Evolutionary conservation across 2,329 filamentous ascomycete species (phyloP), one percentile per base, ranked within the genome.

Genomic region (Neophaeococcomyces aloes): DNA sequence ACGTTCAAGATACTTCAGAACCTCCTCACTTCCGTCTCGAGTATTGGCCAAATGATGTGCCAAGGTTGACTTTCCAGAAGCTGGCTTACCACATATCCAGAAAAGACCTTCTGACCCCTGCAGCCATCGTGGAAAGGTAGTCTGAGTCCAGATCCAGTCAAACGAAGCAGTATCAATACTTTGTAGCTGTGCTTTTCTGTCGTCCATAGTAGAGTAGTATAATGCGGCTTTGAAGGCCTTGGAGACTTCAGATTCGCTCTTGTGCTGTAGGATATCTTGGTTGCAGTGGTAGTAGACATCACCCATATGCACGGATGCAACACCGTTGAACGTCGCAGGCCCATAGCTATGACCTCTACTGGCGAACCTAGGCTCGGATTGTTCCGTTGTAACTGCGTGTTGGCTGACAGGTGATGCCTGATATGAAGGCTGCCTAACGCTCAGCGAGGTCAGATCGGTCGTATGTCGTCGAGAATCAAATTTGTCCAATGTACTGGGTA

Each of bases 91-190:
- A 18, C 10, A 25, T 27, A 38, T 38, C 36, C 36, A 38, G 15
- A 38, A 38, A 11, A 38, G 8, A 8, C 33, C 15, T 6, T 38
- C 15, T 11, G 8, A 8, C 11, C 21, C 21, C 15, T 27, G 15
- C 7, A 38, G 27, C 36, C 36, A 38, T 7, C 19, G 17, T n/a
- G 21, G 21, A 27, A 30, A 30, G 5, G 17, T 4, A 3, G 36
- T 38, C 15, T 35, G 10, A 11, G 36, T 29, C 36, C 36, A 38
- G 10, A 38, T n/a, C 36, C 36, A 38, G 13, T 38, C 36, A n/a
- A 38, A 30, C 8, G 36, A 38, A 8, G 21, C 36, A 11, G 21
- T 8, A 6, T 38, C 27, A 8, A 30, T 23, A 7, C 15, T 8
- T 13, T 13, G 15, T 6, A 38, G 19, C 19, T 38, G 36, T 4